These are phyloP conservation scores for Neurospora africana DNA, from an alignment of 495 filamentous ascomycete species.

Conservation along the genomic window DNA sequence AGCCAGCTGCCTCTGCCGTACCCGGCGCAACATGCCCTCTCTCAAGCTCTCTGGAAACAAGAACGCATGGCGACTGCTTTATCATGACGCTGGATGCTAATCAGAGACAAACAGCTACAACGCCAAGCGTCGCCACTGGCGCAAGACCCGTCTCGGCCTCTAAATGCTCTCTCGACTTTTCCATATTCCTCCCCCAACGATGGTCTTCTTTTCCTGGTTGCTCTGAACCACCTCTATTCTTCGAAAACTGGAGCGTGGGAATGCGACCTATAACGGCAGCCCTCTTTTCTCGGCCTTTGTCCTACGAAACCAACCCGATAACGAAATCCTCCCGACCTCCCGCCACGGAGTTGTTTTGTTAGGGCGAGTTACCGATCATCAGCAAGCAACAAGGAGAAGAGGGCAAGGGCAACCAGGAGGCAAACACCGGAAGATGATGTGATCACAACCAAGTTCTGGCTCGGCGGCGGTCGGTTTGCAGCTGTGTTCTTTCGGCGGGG, in stretches of 20 bases:
- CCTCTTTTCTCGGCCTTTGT: neutral
- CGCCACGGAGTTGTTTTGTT: neutral
- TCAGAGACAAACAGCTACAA: constrained; percentile 65
- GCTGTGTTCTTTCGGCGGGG: neutral
- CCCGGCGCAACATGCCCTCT: neutral
- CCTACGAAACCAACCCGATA: neutral
- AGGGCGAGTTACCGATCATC: neutral
- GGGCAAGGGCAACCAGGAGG: neutral
- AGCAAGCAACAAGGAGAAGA: neutral
- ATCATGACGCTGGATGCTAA: neutral
- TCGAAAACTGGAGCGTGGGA: neutral
- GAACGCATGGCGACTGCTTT: neutral
- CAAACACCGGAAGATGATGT: neutral
- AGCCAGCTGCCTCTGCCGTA: constrained; percentile 3
- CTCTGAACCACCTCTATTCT: neutral
- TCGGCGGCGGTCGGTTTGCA: neutral
- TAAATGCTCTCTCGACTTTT: constrained; percentile 41
- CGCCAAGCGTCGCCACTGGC: constrained; percentile 98
- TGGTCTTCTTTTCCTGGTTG: constrained; percentile 8
- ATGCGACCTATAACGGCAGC: neutral
- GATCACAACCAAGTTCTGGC: neutral
- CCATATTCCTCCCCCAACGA: constrained; percentile 21
- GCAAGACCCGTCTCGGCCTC: constrained; percentile 98
- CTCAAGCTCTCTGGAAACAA: neutral
- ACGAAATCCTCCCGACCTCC: neutral